A percentile compares a stretch with the other conserved stretches of the same genome.
Evolutionary conservation across 371 early-diverging fungal genomes (phyloP).

Genomic region (Chytridium lagenaria): DNA sequence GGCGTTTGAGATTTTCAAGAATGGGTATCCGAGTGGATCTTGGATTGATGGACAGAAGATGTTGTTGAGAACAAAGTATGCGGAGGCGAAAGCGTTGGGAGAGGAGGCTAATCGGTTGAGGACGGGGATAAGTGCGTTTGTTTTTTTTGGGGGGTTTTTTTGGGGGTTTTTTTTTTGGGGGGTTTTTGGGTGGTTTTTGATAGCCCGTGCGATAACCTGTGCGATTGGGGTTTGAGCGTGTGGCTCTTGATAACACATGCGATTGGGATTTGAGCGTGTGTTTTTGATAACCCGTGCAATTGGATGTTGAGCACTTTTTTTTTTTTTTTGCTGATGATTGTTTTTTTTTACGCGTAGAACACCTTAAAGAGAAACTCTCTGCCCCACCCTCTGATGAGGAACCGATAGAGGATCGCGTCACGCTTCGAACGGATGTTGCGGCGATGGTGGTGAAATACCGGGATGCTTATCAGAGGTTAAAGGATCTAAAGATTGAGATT

Average conservation of each 20-base stretch:
- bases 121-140: conserved; percentile 50
- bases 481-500: conserved; percentile 61
- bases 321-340: no score
- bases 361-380: neutral
- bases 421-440: neutral
- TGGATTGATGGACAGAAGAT: conserved; percentile 62
- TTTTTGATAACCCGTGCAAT: no score
- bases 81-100: conserved; percentile 57
- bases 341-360: neutral
- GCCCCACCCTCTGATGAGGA: neutral
- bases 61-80: conserved; percentile 57
- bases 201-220: no score
- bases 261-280: no score
- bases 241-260: no score
- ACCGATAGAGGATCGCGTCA: neutral
- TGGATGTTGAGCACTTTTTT: no score
- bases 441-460: conserved; percentile 37
- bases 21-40: conserved; percentile 49
- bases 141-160: neutral
- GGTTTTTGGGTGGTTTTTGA: no score
- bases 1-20: conserved; percentile 57
- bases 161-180: neutral
- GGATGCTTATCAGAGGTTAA: conserved; percentile 51
- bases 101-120: conserved; percentile 50
- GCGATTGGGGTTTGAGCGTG: no score